Evolutionary conservation across 2,329 filamentous ascomycete genomes (phyloP), one percentile per base, ranked within the genome.

Genomic region (Polychaeton citri): DNA sequence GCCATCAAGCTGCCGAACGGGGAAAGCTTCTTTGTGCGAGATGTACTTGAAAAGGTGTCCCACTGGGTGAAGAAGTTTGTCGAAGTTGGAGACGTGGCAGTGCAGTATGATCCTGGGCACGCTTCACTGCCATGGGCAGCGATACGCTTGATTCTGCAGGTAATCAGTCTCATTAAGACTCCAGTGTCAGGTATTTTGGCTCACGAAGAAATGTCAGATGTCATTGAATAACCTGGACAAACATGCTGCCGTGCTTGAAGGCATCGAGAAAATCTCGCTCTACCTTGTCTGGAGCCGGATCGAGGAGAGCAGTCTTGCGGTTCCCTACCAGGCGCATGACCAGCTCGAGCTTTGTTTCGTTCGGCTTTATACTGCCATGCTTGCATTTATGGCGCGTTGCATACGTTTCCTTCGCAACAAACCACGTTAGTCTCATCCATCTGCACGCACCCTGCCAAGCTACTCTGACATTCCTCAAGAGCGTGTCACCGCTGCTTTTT

Each of bases 51-150:
- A 7, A 57, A 55, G 40, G 41, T 54, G n/a, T 24, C 45, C 24
- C 21, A 15, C 3, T 56, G 46, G 42, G 19, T 54, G 20, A 34
- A 52, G 12, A 43, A 35, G 16, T 58, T 57, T 38, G 54, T 45
- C 35, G 32, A 44, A 15, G 40, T 57, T 33, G 53, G 53, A 0
- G 53, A 60, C 44, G 40, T 48, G 32, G 48, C 45, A 0, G 40
- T 55, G n/a, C 47, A 55, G 32, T 53, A 51, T 43, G 50, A 59
- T 36, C 51, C 55, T 2, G 46, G 34, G 5, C 52, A 57, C 43
- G 54, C 53, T n/a, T 44, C 49, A 20, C 45, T 59, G 19, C 55
- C 52, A n/a, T 60, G 49, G 54, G 50, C 54, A 18, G 51, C 36
- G 7, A 36, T 58, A 30, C 45, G 52, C 12, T 46, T 58, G 21